Evolutionary conservation across 108 stramenopile species (phyloP), one percentile per base, ranked within the genome.

Genomic region (Fragilaria crotonensis): DNA sequence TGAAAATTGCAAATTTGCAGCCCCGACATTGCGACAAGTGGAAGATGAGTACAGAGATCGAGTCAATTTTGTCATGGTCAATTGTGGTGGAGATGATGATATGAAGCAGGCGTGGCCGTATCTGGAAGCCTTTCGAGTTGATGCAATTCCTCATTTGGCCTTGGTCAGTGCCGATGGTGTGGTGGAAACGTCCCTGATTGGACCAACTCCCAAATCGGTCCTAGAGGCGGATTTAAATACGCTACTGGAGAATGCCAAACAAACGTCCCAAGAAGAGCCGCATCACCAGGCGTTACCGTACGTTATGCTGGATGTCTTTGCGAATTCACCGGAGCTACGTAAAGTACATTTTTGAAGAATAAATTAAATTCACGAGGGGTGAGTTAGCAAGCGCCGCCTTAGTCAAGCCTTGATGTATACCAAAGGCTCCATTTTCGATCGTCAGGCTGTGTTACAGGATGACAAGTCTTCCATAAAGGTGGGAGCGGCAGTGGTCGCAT

Each of bases 141-240:
- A 90, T 63, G 83, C 89, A 51, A 90, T 90, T 62, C 89, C 89
- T 1, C 89, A 90, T 56, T 57, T 90, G 53, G 81, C 83, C 11
- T 46, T 90, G 52, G 45, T 90, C 0, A 61, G 59, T n/a, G 73
- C 71, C 18, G 66, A 81, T 44, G 89, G 89, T 4, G 75, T 76
- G 31, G 89, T 90, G 19, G 89, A 90, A 68, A 90, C 89, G 31
- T 81, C 89, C 5, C 70, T 90, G 72, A 85, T 90, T 48, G 89
- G 89, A 49, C 76, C 84, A 22, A 77, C 84, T 33, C 84, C 85
- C 25, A 75, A 79, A 48, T 57, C 57, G 58, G 80, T 86, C 21
- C 46, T 90, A 17, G 45, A 76, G 20, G 71, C 63, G 0, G 89
- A 90, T 73, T 73, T 90, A 32, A 77, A 90, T 62, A 81, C 81